Evolutionary conservation across 1,284 basidiomycete genomes (phyloP), one percentile per base, ranked within the genome.

Genomic region (Naganishia sp.): DNA sequence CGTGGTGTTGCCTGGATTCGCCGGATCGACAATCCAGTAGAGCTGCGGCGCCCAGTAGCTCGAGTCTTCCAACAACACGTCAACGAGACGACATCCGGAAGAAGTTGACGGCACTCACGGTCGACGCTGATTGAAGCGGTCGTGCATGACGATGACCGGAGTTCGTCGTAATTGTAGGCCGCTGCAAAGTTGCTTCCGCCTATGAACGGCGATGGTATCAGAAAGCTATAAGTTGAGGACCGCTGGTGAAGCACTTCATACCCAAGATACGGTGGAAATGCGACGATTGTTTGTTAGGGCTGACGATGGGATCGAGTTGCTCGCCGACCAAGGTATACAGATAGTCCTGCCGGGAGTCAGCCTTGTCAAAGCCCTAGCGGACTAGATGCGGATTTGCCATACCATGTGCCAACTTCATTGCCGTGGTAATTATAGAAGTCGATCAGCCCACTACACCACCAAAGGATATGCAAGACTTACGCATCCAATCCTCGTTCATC

Each of bases 101-200:
- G 25, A 31, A 11, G 18, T 56, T 21, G 54, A 25, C 1, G 18
- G 32, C 11, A 32, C n/a, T 42, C 46, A 17, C 31, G 53, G 35
- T 76, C 75, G 35, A 64, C 69, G 43, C 70, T 67, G 17, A 74
- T 61, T 45, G 62, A 50, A n/a, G 67, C 67, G 25, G 69, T 66
- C 6, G 74, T 69, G 61, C 75, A 76, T 2, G 67, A 61, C 18
- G 72, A 67, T 2, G 32, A 50, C 10, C 47, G 53, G 45, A 71
- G 69, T 41, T 71, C 70, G n/a, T 64, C 64, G 42, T 65, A 73
- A 56, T 72, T 74, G 63, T 74, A 75, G 17, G 70, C 65, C 0
- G 75, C 73, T 23, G 69, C 71, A 45, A 76, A 73, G 28, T 49
- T 54, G 13, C 58, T 69, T 31, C 73, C 72, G 54, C 73, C 66